These are phyloP conservation scores for Exophiala mesophila DNA, from an alignment of 2,329 filamentous ascomycete genomes.

Conservation along the genomic window DNA sequence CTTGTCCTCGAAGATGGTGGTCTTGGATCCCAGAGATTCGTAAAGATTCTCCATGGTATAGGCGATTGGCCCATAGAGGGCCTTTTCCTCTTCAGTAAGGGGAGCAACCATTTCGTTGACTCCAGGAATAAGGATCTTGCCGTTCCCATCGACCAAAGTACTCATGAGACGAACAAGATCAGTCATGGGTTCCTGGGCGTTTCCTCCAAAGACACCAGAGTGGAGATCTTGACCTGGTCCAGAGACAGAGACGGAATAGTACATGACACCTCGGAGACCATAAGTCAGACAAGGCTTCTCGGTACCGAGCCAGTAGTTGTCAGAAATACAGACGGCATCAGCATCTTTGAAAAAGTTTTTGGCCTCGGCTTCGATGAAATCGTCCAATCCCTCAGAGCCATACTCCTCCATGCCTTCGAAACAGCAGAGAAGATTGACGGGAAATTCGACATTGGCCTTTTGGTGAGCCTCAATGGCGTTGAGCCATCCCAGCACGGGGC, in stretches of 20 bases:
- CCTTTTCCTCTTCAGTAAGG: slow-evolving; percentile 77
- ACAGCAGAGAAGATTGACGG: slow-evolving; percentile 97
- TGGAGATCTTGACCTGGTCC: slow-evolving; percentile 92
- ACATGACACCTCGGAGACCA: slow-evolving; percentile 93
- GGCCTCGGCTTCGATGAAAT: slow-evolving; percentile 85
- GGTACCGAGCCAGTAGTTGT: slow-evolving; percentile 99
- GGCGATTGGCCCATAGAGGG: slow-evolving; percentile 81
- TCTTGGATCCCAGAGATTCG: slow-evolving; percentile 84
- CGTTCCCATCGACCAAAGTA: slow-evolving; percentile 79
- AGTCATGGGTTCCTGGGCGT: slow-evolving; percentile 97
- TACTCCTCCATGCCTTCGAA: slow-evolving; percentile 99
- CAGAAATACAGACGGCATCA: slow-evolving; percentile 95
- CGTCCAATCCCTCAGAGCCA: slow-evolving; percentile 91
- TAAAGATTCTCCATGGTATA: slow-evolving; percentile 97
- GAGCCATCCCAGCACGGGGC: slow-evolving; percentile 92
- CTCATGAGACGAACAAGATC: slow-evolving; percentile 79
- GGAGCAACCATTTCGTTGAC: slow-evolving; percentile 90
- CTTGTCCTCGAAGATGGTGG: slow-evolving; percentile 81
- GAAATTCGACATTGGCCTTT: slow-evolving; percentile 88
- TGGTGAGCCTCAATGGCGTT: slow-evolving; percentile 98
- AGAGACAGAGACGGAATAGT: slow-evolving; percentile 87
- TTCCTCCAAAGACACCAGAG: slow-evolving; percentile 94
- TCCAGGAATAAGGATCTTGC: slow-evolving; percentile 91
- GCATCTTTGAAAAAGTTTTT: slow-evolving; percentile 93
- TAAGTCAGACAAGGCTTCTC: slow-evolving; percentile 98